Base-by-base conservation (phyloP, 2,329 filamentous ascomycete species). In the Xylariaceae sp. region DNA sequence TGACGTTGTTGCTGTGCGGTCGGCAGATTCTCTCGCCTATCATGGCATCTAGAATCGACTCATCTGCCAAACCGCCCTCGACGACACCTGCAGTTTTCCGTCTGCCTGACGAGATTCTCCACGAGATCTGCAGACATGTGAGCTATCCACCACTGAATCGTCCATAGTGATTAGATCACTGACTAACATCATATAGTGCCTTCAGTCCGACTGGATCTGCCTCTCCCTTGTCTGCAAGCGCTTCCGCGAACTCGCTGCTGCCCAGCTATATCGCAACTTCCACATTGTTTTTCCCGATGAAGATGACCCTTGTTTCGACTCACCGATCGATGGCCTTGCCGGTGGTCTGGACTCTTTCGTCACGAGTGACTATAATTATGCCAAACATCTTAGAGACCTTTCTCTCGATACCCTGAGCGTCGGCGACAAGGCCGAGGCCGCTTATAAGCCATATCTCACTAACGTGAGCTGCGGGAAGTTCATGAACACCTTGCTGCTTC, bases 351-450 rank as follows among this genome's bases (percentile, higher is more conserved):
- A 87, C 52, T 87, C 85, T 3, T 81, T 88, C 51, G 81, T 79
- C 26, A 83, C 83, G 0, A 87, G 84, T 74, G 79, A 86, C 26
- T 86, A 87, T 71, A 77, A 87, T 70, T 87, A 88, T 71, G 82
- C 82, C 21, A 73, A 79, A 59, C 80, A 86, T 65, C 72, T 88
- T 26, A 77, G 77, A 58, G 78, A 82, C 53, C 72, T 88, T 40
- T 78, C 75, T 29, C 75, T 88, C 57, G 83, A 86, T 59, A 83
- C 82, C 1, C 70, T 81, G 21, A 80, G 76, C 58, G 74, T 76
- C 9, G 82, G 81, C 7, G 68, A 74, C 50, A 81, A 81, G 67
- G 81, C 77, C n/a, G 81, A 85, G 61, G 67, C 72, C 18, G 76
- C 79, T 20, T 84, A 84, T 64, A 78, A 80, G 52, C 73, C 78